Base-by-base conservation (phyloP, 2,329 filamentous ascomycete species). In the Westerdykella ornata region DNA sequence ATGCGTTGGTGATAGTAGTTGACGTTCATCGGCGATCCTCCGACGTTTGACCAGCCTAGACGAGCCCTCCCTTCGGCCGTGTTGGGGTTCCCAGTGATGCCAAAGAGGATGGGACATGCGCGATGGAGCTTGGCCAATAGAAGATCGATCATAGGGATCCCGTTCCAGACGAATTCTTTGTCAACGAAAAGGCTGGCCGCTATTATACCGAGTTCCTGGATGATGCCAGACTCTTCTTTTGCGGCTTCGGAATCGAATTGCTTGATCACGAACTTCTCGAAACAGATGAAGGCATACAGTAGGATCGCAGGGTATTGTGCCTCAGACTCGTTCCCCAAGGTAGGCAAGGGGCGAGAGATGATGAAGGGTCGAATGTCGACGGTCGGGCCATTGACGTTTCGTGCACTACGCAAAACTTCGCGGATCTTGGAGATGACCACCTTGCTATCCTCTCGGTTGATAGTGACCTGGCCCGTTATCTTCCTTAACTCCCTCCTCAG, bases 121-220 rank as follows among this genome's bases (percentile, higher is more conserved):
- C 85, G 73, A 45, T 88, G 81, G 56, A 86, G 85, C 65, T 97
- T 96, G 41, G 89, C 83, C 56, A 94, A 82, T 20, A 97, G 73
- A 44, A 97, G 85, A 59, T 94, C 86, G 39, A 88, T 82, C 43
- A 94, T 72, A 1, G 82, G 76, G 36, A 76, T 67, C 7, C 80
- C 82, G 38, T 81, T 76, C 74, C 81, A 85, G 40, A 76, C 71
- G 57, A 86, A 84, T 13, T 78, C 73, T 14, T 78, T 73, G 39
- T 77, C 73, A 1, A 85, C 83, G 60, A 94, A 90, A 20, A 94
- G 75, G 48, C 82, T 79, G 5, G 83, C 84, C 1, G 82, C 75
- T 17, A 89, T 73, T 17, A 90, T 78, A n/a, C 88, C 88, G 34
- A 94, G 76, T 1, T 85, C 83, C 52, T 92, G 85, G 8, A 86